phyloP scores from a whole-genome alignment of 1,284 basidiomycete species.

The Flammula alnicola region DNA sequence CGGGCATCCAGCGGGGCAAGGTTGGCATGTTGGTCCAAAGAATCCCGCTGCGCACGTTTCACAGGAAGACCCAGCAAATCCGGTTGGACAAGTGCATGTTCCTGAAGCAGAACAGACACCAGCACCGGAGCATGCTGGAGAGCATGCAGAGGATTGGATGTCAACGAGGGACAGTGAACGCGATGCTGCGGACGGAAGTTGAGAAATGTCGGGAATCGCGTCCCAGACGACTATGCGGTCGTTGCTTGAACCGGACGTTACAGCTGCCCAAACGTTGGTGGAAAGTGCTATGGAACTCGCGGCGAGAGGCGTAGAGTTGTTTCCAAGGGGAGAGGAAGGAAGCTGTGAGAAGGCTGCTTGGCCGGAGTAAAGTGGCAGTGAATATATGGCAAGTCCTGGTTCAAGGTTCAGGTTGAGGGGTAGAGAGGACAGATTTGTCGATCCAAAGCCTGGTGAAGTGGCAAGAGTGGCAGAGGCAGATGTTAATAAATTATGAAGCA shows the following conservation, averaged over 20 bases:
- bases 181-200: conserved; percentile 54
- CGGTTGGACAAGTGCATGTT: conserved; percentile 68
- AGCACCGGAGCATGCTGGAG: conserved; percentile 68
- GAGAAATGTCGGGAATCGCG: conserved; percentile 70
- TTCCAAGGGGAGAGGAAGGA: conserved; percentile 50
- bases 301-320: conserved; percentile 54
- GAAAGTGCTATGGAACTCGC: conserved; percentile 64
- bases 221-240: conserved; percentile 73
- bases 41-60: conserved; percentile 73
- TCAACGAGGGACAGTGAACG: conserved; percentile 60
- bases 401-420: conserved; percentile 67
- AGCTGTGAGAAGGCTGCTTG: conserved; percentile 60
- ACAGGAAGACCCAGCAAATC: conserved; percentile 77
- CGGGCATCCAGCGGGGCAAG: conserved; percentile 68
- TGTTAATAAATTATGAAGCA: conserved; percentile 66
- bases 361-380: conserved; percentile 64
- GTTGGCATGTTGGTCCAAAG: conserved; percentile 70
- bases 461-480: conserved; percentile 59
- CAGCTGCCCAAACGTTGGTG: conserved; percentile 61
- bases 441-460: conserved; percentile 64
- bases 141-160: conserved; percentile 71
- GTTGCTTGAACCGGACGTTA: conserved; percentile 33
- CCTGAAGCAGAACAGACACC: conserved; percentile 72
- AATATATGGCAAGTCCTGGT: conserved; percentile 66
- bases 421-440: conserved; percentile 54